These are phyloP conservation scores for Boeremia exigua DNA, from an alignment of 2,329 filamentous ascomycete species.

Conservation along the genomic window DNA sequence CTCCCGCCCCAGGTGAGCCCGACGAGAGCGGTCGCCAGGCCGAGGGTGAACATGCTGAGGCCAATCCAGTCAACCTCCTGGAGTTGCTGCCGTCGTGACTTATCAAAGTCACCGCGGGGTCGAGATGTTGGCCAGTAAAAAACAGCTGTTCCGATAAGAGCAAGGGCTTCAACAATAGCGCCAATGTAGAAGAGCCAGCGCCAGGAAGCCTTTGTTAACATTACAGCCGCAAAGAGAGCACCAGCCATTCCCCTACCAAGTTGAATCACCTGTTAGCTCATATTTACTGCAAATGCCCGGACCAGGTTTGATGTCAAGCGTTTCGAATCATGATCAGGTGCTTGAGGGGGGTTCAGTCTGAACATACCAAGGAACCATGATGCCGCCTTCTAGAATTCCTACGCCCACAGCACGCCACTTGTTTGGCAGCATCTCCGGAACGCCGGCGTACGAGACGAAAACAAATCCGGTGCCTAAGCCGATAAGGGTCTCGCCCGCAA, in stretches of 20 bases:
- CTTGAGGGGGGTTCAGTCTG: not conserved
- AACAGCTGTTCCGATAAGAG: not conserved
- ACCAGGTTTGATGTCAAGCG: not conserved
- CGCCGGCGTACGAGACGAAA: constrained; percentile 2
- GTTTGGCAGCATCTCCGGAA: constrained; percentile 1
- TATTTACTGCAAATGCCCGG: not conserved
- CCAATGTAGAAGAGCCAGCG: constrained; percentile 2
- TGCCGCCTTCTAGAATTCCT: constrained; percentile 1
- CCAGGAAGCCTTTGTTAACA: not conserved
- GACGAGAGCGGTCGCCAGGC: not conserved
- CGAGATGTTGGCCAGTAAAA: constrained; percentile 4
- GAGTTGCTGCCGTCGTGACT: constrained; percentile 2
- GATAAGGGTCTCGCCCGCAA: not conserved
- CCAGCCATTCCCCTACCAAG: not conserved
- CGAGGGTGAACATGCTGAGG: constrained; percentile 1
- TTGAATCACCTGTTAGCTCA: not conserved
- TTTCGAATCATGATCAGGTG: not conserved
- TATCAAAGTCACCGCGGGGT: constrained; percentile 1
- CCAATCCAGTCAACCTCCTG: not conserved
- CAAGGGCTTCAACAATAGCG: not conserved
- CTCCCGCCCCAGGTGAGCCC: constrained; percentile 1
- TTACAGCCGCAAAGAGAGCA: not conserved
- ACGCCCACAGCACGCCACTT: constrained; percentile 1
- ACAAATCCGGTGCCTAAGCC: not conserved
- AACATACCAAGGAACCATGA: constrained; percentile 3